Evolutionary conservation across 2,329 filamentous ascomycete species (phyloP).

Genomic region (Botrytis pseudocinerea): DNA sequence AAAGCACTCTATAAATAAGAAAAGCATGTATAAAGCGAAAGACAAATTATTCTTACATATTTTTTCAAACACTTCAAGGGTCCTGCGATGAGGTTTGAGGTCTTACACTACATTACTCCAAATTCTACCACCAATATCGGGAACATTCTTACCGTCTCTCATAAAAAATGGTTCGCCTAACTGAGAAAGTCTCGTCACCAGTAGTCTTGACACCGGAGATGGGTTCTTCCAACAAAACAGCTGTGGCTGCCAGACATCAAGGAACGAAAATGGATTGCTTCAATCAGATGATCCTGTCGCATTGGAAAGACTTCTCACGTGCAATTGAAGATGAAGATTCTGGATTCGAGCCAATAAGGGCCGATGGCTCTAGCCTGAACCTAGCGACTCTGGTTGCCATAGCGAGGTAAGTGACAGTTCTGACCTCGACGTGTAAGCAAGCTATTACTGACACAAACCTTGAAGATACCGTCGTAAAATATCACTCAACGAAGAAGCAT

Average conservation of each 20-base stretch:
- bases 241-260: neutral
- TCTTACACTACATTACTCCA: neutral
- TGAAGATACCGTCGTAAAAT: neutral
- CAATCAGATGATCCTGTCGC: neutral
- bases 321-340: neutral
- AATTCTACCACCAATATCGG: neutral
- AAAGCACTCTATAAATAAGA: neutral
- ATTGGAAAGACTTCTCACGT: neutral
- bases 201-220: neutral
- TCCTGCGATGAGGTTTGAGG: neutral
- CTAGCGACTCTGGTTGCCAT: neutral
- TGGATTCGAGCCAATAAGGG: neutral
- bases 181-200: neutral
- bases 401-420: neutral
- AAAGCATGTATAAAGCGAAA: neutral
- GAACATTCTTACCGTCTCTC: neutral
- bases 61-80: neutral
- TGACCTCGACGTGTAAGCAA: neutral
- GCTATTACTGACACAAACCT: neutral
- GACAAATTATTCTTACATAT: neutral
- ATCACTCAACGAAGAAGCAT: neutral
- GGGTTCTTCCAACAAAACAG: neutral
- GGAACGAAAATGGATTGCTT: neutral
- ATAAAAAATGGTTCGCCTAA: neutral
- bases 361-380: neutral